Evolutionary conservation across 2,329 filamentous ascomycete species (phyloP).

Genomic region (Neopestalotiopsis rosae): DNA sequence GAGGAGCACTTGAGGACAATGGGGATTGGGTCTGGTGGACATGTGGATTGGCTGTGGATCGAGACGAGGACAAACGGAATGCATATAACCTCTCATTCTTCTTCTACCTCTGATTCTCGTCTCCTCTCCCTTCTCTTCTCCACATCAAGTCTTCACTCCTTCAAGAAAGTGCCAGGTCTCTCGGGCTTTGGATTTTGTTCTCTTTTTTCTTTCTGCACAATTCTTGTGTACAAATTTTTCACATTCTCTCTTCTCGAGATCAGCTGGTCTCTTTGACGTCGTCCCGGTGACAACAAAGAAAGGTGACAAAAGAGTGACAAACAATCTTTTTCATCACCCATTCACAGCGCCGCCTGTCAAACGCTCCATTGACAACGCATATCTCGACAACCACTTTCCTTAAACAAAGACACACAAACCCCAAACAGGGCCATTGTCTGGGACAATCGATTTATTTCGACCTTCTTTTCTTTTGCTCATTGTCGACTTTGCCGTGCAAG

Average conservation of each 20-base stretch:
- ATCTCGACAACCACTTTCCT: conserved; percentile 12
- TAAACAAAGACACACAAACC: not conserved
- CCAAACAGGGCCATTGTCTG: not conserved
- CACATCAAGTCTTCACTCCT: not conserved
- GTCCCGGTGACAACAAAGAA: not conserved
- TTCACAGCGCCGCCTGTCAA: not conserved
- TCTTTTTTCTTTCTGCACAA: conserved; percentile 11
- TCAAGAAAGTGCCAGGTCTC: not conserved
- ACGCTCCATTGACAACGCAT: not conserved
- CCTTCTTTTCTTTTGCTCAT: not conserved
- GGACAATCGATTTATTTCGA: conserved; percentile 16
- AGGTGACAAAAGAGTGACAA: not conserved
- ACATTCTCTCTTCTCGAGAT: not conserved
- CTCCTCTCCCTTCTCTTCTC: not conserved
- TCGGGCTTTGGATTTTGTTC: not conserved
- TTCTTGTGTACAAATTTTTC: not conserved
- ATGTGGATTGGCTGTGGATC: no score
- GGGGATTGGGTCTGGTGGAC: no score
- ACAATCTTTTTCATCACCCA: not conserved
- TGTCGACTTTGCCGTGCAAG: conserved; percentile 9
- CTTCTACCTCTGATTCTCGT: not conserved
- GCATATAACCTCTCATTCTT: conserved; percentile 15
- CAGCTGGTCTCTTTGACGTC: not conserved
- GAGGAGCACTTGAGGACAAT: not conserved
- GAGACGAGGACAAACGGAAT: not conserved